These are phyloP conservation scores for Eucalyptus caleyi DNA, from an alignment of 345 rosid species.

Conservation along the genomic window DNA sequence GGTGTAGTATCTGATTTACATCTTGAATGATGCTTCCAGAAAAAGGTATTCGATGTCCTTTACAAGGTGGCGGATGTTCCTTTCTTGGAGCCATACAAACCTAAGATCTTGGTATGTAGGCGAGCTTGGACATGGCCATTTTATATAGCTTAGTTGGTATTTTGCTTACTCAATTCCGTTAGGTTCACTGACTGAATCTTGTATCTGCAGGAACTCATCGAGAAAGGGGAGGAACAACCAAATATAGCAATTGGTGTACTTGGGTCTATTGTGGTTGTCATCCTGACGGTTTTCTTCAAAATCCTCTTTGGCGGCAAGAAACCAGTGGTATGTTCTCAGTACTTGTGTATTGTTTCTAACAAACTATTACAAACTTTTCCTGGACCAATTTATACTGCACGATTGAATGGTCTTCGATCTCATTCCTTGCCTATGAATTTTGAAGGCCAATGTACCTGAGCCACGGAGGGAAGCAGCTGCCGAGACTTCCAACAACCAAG, in stretches of 20 bases:
- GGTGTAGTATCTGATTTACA: not conserved
- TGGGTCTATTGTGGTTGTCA: conserved; percentile 12
- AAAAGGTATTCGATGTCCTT: conserved; percentile 3
- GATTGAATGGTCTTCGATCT: not conserved
- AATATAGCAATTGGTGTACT: conserved; percentile 26
- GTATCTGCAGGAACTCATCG: conserved; percentile 22
- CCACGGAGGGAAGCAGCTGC: not conserved
- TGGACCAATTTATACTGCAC: not conserved
- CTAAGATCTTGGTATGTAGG: conserved; percentile 6
- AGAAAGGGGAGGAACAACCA: conserved; percentile 43
- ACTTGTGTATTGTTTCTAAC: not conserved
- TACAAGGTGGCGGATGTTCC: conserved; percentile 13
- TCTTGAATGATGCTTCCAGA: not conserved
- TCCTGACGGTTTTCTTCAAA: conserved; percentile 10
- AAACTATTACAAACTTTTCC: not conserved
- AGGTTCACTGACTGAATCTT: not conserved
- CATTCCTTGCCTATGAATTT: not conserved
- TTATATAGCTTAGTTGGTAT: not conserved
- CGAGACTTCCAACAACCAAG: not conserved
- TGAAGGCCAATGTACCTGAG: not conserved
- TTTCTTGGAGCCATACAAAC: conserved; percentile 5
- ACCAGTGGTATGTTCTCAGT: not conserved
- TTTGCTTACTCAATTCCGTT: not conserved
- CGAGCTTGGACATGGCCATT: not conserved
- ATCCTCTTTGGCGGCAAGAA: conserved; percentile 25